phyloP scores from a whole-genome alignment of 2,329 filamentous ascomycete genomes.

The Verruconis gallopava region DNA sequence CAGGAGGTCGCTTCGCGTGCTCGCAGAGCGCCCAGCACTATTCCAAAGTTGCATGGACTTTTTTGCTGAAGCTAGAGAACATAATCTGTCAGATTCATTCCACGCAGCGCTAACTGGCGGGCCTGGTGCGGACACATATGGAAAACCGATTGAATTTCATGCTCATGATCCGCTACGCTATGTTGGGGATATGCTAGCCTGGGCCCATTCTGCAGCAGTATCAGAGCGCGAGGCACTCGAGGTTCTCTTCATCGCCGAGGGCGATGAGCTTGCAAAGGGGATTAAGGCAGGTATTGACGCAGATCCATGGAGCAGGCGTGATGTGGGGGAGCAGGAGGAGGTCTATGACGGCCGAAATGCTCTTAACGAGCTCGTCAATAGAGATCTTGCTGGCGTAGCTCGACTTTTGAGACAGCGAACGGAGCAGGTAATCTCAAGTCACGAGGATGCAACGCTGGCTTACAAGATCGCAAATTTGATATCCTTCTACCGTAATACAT shows the following conservation, averaged over 20 bases:
- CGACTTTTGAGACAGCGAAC: slow-evolving; percentile 78
- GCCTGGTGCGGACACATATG: slow-evolving; percentile 13
- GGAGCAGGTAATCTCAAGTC: slow-evolving; percentile 83
- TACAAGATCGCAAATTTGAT: slow-evolving; percentile 87
- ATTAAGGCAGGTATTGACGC: slow-evolving; percentile 68
- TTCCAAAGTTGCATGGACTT: slow-evolving; percentile 91
- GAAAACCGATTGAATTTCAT: slow-evolving; percentile 86
- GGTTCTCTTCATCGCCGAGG: slow-evolving; percentile 79
- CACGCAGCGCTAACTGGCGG: slow-evolving; percentile 74
- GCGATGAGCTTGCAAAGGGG: slow-evolving; percentile 72
- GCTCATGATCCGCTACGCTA: slow-evolving; percentile 88
- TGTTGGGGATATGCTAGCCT: slow-evolving; percentile 93
- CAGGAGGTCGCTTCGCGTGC: slow-evolving; percentile 66
- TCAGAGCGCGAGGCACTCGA: slow-evolving; percentile 89
- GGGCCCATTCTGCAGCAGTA: slow-evolving; percentile 87
- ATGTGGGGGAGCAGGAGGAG: slow-evolving; percentile 20
- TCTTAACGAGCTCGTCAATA: slow-evolving; percentile 73
- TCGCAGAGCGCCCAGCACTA: slow-evolving; percentile 77
- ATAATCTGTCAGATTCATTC: slow-evolving; percentile 78
- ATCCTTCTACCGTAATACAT: slow-evolving; percentile 78
- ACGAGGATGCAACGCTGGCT: slow-evolving; percentile 76
- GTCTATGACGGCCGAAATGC: slow-evolving; percentile 72
- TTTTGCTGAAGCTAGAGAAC: slow-evolving; percentile 81
- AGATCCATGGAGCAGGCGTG: slow-evolving; percentile 64
- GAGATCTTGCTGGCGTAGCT: slow-evolving; percentile 68